Conservation (phyloP, 2,329 filamentous ascomycete genomes). For the Coniosporium tulheliwenetii region DNA sequence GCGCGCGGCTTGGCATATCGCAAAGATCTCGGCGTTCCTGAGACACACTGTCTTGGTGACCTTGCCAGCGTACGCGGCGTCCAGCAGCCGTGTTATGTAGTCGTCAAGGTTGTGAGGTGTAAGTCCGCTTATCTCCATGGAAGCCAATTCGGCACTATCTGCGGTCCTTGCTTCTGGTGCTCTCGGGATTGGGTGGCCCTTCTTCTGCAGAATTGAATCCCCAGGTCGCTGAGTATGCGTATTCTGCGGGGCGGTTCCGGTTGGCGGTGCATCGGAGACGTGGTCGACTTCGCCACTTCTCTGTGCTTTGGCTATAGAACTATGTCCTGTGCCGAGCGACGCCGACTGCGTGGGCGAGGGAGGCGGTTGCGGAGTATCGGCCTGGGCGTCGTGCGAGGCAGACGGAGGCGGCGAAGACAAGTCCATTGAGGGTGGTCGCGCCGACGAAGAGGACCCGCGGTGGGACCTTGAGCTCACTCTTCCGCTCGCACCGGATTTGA, state of each 20-base stretch:
- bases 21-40: conserved; percentile 93
- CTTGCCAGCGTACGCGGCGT: conserved; percentile 91
- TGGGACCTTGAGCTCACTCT: conserved; percentile 15
- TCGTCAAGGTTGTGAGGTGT: conserved; percentile 92
- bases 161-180: conserved; percentile 29
- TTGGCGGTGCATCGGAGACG: conserved; percentile 80
- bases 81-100: conserved; percentile 86
- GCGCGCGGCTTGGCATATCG: conserved; percentile 77
- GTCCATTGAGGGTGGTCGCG: conserved; percentile 11
- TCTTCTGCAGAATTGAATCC: conserved; percentile 79
- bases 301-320: conserved; percentile 67
- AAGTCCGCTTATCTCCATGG: conserved; percentile 75
- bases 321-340: conserved; percentile 55
- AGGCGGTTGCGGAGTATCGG: conserved; percentile 32
- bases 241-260: conserved; percentile 36
- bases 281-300: conserved; percentile 82
- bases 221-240: conserved; percentile 54
- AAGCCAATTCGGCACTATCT: conserved; percentile 35
- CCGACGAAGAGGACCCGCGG: conserved; percentile 14
- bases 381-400: conserved; percentile 13
- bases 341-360: conserved; percentile 78
- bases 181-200: conserved; percentile 53
- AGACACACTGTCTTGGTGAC: conserved; percentile 94
- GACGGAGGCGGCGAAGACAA: conserved; percentile 11
- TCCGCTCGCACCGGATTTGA: conserved; percentile 52